phyloP scores from a whole-genome alignment of 139 green algal genomes.

The Tetratostichococcus sp. region DNA sequence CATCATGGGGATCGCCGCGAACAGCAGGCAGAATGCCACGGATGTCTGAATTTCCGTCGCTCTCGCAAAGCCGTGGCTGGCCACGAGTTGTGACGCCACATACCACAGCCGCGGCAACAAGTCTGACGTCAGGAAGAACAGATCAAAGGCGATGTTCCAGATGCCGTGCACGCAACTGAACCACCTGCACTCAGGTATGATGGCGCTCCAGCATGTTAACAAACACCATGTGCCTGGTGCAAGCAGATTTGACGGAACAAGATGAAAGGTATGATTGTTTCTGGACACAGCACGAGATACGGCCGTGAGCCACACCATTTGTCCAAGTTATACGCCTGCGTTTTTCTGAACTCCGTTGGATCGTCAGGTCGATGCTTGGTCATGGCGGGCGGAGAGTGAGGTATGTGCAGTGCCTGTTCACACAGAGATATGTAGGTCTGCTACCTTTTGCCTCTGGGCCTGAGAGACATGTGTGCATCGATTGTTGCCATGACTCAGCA shows the following conservation, averaged over 20 bases:
- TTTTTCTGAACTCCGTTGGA: constrained; percentile 42
- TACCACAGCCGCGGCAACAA: constrained; percentile 19
- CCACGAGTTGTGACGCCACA: not conserved
- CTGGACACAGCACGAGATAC: not conserved
- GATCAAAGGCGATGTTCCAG: constrained; percentile 31
- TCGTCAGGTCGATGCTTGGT: constrained; percentile 19
- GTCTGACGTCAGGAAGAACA: constrained; percentile 14
- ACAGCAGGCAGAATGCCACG: constrained; percentile 50
- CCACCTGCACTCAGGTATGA: constrained; percentile 26
- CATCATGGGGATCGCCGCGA: constrained; percentile 27
- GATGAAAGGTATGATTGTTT: too few species aligned
- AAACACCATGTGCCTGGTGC: not conserved
- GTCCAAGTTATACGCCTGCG: constrained; percentile 64
- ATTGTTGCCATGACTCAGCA: too few species aligned
- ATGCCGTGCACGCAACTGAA: constrained; percentile 32
- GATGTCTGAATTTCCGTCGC: constrained; percentile 42
- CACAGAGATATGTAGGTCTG: not conserved
- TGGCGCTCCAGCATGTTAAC: too few species aligned
- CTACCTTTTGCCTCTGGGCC: not conserved
- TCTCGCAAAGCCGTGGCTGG: not conserved
- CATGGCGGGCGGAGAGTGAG: constrained; percentile 32
- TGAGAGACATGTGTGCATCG: too few species aligned
- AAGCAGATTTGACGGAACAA: too few species aligned
- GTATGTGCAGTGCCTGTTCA: constrained; percentile 28
- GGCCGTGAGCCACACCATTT: constrained; percentile 42